phyloP scores from a whole-genome alignment of 176 grass and related monocot species.

The Phyllostachys edulis region DNA sequence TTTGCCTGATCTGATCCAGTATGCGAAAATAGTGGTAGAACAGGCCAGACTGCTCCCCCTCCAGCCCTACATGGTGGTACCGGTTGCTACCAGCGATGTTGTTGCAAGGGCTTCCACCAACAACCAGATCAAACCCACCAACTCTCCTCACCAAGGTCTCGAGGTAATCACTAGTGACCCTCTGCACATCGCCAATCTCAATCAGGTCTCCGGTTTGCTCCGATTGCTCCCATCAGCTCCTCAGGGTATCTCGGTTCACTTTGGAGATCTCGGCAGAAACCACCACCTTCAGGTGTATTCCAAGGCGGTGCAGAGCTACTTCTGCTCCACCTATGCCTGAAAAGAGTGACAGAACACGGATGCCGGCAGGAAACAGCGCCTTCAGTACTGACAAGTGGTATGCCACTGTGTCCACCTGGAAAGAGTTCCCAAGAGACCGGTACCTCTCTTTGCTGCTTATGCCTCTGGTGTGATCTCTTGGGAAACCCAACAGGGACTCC shows the following conservation, averaged over 20 bases:
- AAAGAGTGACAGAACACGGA: slow-evolving; percentile 44
- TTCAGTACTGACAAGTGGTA: slow-evolving; percentile 40
- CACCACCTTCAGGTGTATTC: slow-evolving; percentile 42
- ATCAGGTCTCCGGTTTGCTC: slow-evolving; percentile 35
- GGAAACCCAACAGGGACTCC: slow-evolving; percentile 13
- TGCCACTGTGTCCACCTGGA: slow-evolving; percentile 49
- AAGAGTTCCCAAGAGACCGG: slow-evolving; percentile 47
- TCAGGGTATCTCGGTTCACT: slow-evolving; percentile 16
- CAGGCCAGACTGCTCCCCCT: slow-evolving; percentile 32
- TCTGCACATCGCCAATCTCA: slow-evolving; percentile 41
- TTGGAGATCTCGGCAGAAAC: slow-evolving; percentile 31
- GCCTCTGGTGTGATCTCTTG: slow-evolving; percentile 50
- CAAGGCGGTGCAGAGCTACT: slow-evolving; percentile 43
- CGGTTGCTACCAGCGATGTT: slow-evolving; percentile 49
- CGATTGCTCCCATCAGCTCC: slow-evolving; percentile 33
- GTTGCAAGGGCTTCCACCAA: slow-evolving; percentile 56
- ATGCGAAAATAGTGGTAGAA: slow-evolving; percentile 55
- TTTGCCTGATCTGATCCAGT: slow-evolving; percentile 31
- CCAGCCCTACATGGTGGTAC: slow-evolving; percentile 34
- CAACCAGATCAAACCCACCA: neutral
- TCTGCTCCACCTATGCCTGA: slow-evolving; percentile 62
- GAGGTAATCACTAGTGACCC: neutral
- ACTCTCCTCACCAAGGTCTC: slow-evolving; percentile 6
- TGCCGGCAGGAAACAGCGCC: slow-evolving; percentile 37
- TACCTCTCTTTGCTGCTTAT: slow-evolving; percentile 45